phyloP scores from a whole-genome alignment of 2,329 filamentous ascomycete species.

The Epichloe baconii region DNA sequence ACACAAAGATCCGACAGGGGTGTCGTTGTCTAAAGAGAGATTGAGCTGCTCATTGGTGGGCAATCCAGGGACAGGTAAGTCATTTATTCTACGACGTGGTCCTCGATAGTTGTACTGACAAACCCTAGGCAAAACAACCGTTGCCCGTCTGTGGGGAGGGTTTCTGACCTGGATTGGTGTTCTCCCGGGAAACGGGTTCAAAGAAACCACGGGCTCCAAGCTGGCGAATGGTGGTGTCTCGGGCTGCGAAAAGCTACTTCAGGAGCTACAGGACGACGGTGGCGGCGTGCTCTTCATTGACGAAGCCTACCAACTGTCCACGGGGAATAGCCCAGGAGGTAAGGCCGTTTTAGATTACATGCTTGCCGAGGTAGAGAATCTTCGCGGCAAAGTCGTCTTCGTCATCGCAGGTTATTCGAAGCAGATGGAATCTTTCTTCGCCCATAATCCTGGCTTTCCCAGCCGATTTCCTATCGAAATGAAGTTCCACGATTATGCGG shows the following conservation, averaged over 20 bases:
- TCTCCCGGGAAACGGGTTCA: conserved; percentile 45
- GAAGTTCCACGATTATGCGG: conserved; percentile 55
- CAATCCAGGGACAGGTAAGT: conserved; percentile 59
- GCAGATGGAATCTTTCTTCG: conserved; percentile 65
- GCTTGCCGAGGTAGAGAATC: conserved; percentile 60
- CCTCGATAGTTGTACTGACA: too few relatives aligned
- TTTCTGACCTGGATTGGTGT: conserved; percentile 50
- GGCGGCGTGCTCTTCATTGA: conserved; percentile 68
- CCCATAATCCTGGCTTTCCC: conserved; percentile 57
- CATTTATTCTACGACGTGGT: too few relatives aligned
- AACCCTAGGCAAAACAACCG: conserved; percentile 50
- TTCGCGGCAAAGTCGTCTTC: conserved; percentile 55
- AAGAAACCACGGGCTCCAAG: conserved; percentile 55
- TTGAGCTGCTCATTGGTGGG: conserved; percentile 52
- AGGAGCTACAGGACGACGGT: conserved; percentile 36
- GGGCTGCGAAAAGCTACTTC: conserved; percentile 38
- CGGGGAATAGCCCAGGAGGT: conserved; percentile 43
- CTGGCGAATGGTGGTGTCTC: conserved; percentile 50
- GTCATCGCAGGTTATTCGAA: conserved; percentile 61
- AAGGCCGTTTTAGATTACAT: conserved; percentile 55
- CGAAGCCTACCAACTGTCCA: conserved; percentile 62
- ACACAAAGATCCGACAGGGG: conserved; percentile 44
- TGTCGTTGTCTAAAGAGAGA: conserved; percentile 42
- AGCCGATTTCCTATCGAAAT: conserved; percentile 56
- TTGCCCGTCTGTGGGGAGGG: conserved; percentile 55